phyloP scores from a whole-genome alignment of 2,329 filamentous ascomycete species.

The Ambrosiella cleistominuta region DNA sequence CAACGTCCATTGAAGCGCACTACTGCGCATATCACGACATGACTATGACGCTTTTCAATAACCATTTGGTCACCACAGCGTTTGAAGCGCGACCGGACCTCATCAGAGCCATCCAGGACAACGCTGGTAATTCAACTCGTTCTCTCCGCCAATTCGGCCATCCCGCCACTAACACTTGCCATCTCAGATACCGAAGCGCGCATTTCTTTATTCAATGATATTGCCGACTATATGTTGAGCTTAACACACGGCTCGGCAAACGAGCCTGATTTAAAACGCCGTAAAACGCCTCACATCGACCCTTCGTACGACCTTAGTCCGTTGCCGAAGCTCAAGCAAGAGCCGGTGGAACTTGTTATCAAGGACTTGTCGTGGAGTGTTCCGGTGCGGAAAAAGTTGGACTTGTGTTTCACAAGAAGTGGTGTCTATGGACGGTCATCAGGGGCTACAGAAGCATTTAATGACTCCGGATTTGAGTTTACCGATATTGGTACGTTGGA shows the following conservation, averaged over 20 bases:
- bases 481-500: constrained; percentile 38
- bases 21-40: too few relatives aligned
- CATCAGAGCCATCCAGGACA: not conserved
- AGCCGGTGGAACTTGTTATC: constrained; percentile 38
- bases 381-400: constrained; percentile 51
- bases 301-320: constrained; percentile 21
- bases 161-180: not conserved
- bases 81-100: not conserved
- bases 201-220: constrained; percentile 38
- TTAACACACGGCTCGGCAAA: constrained; percentile 22
- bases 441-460: constrained; percentile 32
- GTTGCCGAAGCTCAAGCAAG: constrained; percentile 20
- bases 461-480: constrained; percentile 41
- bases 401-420: constrained; percentile 42
- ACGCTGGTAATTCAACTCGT: not conserved
- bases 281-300: constrained; percentile 28
- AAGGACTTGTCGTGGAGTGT: constrained; percentile 51
- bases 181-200: constrained; percentile 31
- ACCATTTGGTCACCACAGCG: too few relatives aligned
- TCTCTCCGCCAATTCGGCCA: not conserved
- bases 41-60: too few relatives aligned
- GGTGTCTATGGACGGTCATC: constrained; percentile 40
- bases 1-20: too few relatives aligned
- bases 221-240: constrained; percentile 32
- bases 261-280: constrained; percentile 34